Percentiles rank a stretch among this genome's conserved stretches.
These are phyloP conservation scores for Citrus maxima DNA, from an alignment of 345 rosid species.

Conservation along the genomic window DNA sequence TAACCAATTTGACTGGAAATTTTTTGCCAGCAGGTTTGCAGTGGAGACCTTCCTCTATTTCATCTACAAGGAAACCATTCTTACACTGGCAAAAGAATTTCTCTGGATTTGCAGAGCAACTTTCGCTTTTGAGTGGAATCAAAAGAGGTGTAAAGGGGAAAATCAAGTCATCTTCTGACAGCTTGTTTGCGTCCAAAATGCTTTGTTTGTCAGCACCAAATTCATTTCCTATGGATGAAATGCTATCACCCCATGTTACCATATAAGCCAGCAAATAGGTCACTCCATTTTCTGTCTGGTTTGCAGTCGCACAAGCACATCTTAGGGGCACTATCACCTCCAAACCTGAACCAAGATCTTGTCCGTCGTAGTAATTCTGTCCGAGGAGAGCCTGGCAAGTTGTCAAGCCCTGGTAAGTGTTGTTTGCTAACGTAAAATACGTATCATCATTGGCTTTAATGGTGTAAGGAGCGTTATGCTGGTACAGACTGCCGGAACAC, in stretches of 20 bases:
- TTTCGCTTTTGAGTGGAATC: slow-evolving; percentile 25
- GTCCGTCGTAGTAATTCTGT: not conserved
- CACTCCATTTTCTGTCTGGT: slow-evolving; percentile 16
- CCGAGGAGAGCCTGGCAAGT: slow-evolving; percentile 26
- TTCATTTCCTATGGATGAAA: not conserved
- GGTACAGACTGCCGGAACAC: slow-evolving; percentile 22
- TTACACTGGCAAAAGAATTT: no score
- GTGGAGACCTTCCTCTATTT: not conserved
- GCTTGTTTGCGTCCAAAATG: slow-evolving; percentile 19
- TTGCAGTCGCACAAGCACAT: slow-evolving; percentile 31
- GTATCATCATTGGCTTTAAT: not conserved
- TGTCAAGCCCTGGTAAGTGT: slow-evolving; percentile 28
- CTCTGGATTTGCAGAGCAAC: slow-evolving; percentile 3
- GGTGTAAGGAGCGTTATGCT: slow-evolving; percentile 16
- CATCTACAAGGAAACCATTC: not conserved
- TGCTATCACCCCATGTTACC: slow-evolving; percentile 8
- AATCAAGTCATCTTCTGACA: not conserved
- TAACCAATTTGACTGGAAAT: slow-evolving; percentile 15
- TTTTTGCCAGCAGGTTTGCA: not conserved
- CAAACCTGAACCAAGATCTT: not conserved
- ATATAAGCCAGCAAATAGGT: slow-evolving; percentile 18
- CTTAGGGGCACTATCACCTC: slow-evolving; percentile 14
- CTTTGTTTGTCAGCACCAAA: slow-evolving; percentile 8
- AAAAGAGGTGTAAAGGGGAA: slow-evolving; percentile 22
- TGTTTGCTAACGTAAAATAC: slow-evolving; percentile 10